Base-by-base conservation (phyloP, 805 yeast genomes). In the Ogataea methylovora region DNA sequence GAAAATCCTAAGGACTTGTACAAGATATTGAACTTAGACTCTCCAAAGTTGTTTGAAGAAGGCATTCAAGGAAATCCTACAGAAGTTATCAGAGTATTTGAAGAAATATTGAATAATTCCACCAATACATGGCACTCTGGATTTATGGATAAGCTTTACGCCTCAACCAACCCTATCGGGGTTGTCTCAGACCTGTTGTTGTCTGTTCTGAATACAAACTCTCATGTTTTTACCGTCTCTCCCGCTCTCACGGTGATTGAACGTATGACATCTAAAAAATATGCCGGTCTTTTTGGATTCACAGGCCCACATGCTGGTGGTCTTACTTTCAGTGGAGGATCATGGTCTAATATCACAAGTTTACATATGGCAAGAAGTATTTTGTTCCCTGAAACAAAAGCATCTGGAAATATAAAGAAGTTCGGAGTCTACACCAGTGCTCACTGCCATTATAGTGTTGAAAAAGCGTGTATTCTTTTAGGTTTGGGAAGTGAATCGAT, bases 101-200 rank as follows among this genome's bases (percentile, higher is more conserved):
- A 81, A 39, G 53, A 65, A 29, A 71, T 84, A 1, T 58, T 84
- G 41, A 58, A 71, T 32, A 71, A 78, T 46, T 80, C 90, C 0
- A 85, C 82, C 27, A 83, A 79, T 34, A 85, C 94, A 0, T 85
- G 94, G 94, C 82, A 81, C 51, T 80, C 84, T 0, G 94, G 94
- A 1, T 84, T 84, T 49, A 58, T 84, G 61, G 95, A 85, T 52
- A 84, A 84, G 54, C 61, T 84, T 36, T 84, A 84, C 45, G 94
- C 94, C 0, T 73, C 84, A n/a, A 84, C 84, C 19, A 84, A 84
- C 49, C 88, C 94, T 2, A 78, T 84, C 21, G 95, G 95, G 7
- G 74, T 84, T 5, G 67, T 84, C 5, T 67, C 84, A 2, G 95
- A 84, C 52, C 38, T 84, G 33, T 52, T 84, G 4, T 60, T 84